A percentile compares a stretch with the other conserved stretches of the same genome.
phyloP scores from a whole-genome alignment of 768 basidiomycete genomes.

The Leccinum uliginosum region DNA sequence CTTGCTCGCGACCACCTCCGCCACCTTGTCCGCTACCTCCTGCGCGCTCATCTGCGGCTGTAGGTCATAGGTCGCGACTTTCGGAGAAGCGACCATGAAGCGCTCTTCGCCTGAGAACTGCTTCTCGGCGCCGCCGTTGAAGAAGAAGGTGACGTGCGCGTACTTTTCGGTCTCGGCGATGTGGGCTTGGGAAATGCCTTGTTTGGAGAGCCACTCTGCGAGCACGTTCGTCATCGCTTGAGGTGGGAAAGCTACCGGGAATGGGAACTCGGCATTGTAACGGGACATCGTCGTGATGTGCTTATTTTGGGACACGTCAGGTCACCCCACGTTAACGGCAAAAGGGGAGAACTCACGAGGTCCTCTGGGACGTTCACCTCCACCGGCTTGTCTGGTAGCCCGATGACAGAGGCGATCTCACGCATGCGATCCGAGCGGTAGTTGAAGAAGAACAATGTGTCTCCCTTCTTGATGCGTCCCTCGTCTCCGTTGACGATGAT shows the following conservation, averaged over 20 bases:
- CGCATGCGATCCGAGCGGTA: conserved; percentile 97
- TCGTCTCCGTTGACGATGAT: conserved; percentile 81
- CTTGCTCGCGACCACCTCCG: conserved; percentile 66
- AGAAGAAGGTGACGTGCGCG: conserved; percentile 97
- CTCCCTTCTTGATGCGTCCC: conserved; percentile 78
- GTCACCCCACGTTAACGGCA: not conserved
- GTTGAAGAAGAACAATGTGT: conserved; percentile 96
- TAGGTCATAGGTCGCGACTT: conserved; percentile 92
- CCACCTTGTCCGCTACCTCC: conserved; percentile 88
- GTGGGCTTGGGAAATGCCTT: conserved; percentile 82
- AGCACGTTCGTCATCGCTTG: conserved; percentile 92
- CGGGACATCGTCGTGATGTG: conserved; percentile 90
- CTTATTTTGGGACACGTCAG: conserved; percentile 31
- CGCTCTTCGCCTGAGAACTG: conserved; percentile 82
- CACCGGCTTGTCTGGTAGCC: conserved; percentile 77
- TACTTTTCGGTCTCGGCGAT: conserved; percentile 99
- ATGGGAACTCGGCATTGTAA: conserved; percentile 90
- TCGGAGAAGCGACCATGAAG: conserved; percentile 86
- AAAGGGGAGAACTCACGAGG: conserved; percentile 48
- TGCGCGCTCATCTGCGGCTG: conserved; percentile 88
- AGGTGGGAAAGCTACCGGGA: conserved; percentile 90
- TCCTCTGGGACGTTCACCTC: conserved; percentile 78
- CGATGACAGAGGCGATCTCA: conserved; percentile 80
- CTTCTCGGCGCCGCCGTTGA: conserved; percentile 95
- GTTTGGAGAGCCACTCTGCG: conserved; percentile 82